These are phyloP conservation scores for Vachellia collinsii DNA, from an alignment of 306 rosid species.

Conservation along the genomic window DNA sequence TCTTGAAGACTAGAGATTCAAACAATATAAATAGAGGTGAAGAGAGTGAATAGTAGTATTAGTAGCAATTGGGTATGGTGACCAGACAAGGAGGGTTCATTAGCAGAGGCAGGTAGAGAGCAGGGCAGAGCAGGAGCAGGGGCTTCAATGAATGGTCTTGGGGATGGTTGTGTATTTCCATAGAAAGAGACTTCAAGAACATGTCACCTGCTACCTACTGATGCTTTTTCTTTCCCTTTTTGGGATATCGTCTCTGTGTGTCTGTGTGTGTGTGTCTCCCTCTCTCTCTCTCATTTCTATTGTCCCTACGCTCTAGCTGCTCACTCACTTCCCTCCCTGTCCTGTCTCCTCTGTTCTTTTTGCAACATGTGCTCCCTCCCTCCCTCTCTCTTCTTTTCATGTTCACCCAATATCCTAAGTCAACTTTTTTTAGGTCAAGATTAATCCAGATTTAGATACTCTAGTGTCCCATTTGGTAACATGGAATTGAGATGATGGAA, in stretches of 20 bases:
- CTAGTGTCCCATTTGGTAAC: too few relatives aligned
- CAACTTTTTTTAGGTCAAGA: too few relatives aligned
- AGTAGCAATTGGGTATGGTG: too few relatives aligned
- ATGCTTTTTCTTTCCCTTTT: neutral
- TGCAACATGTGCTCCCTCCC: too few relatives aligned
- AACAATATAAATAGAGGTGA: too few relatives aligned
- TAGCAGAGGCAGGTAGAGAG: neutral
- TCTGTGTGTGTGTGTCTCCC: neutral
- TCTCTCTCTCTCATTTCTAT: neutral
- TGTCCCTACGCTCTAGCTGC: neutral
- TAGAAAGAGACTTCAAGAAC: neutral
- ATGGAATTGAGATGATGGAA: too few relatives aligned
- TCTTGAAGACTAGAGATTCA: too few relatives aligned
- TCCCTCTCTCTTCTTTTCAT: too few relatives aligned
- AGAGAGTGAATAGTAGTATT: too few relatives aligned
- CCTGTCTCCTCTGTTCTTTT: neutral
- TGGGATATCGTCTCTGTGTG: neutral
- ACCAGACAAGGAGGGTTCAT: too few relatives aligned
- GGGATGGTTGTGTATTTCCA: neutral
- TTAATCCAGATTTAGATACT: too few relatives aligned
- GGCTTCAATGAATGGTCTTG: neutral
- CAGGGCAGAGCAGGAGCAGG: neutral
- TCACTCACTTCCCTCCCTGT: neutral
- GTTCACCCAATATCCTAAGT: too few relatives aligned
- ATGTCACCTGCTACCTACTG: neutral